Percentiles rank a stretch among this genome's conserved stretches.
Evolutionary conservation across 2,329 filamentous ascomycete species (phyloP).

Genomic region (Hymenoscyphus infarciens): DNA sequence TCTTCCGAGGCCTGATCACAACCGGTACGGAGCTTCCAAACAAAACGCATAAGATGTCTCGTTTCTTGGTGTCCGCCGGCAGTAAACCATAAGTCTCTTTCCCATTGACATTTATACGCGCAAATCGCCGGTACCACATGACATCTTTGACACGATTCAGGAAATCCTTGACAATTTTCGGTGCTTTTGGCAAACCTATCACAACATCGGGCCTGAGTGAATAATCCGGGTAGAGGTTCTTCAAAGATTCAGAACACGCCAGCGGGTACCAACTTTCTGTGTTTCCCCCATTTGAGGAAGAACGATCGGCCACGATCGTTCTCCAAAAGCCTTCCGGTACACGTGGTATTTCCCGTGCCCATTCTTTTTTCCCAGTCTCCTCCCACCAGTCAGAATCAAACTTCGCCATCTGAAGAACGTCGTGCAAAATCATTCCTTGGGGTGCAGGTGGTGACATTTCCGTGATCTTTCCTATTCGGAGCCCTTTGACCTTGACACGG

Average conservation of each 20-base stretch:
- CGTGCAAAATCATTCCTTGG: background rate
- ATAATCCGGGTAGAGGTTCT: background rate
- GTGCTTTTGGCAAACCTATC: background rate
- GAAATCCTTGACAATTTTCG: background rate
- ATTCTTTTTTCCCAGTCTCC: background rate
- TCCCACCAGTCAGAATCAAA: background rate
- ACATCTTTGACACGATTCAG: background rate
- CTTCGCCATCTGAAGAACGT: background rate
- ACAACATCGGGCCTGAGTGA: background rate
- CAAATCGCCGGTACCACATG: background rate
- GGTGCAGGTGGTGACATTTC: background rate
- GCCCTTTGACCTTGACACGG: background rate
- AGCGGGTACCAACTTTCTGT: background rate
- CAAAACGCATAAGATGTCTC: background rate
- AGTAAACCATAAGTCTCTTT: background rate
- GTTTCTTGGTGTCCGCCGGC: background rate
- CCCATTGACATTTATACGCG: background rate
- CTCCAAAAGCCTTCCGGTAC: background rate
- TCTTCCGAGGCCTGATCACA: background rate
- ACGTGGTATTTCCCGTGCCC: background rate
- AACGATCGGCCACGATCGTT: background rate
- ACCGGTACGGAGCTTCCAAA: constrained; percentile 1
- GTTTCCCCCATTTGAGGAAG: background rate
- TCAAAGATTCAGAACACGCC: background rate
- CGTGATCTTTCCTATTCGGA: background rate